Conservation (phyloP, 2,329 filamentous ascomycete genomes). For the Penicillium concentricum region DNA sequence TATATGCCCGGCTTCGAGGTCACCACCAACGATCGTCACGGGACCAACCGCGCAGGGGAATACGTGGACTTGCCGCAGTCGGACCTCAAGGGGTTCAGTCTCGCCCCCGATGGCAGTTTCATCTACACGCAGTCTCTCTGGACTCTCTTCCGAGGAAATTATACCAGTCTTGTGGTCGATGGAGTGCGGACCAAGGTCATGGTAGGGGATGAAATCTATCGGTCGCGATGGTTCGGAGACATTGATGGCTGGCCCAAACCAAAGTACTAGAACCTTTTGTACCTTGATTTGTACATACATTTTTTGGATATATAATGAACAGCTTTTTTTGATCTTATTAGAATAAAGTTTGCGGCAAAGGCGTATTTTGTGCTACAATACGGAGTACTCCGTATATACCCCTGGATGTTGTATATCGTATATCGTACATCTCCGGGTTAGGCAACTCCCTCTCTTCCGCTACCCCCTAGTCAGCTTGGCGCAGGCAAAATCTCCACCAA, state of each 20-base stretch:
- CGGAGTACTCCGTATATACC: background rate
- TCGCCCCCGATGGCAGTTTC: constrained; percentile 25
- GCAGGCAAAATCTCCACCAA: background rate
- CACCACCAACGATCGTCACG: constrained; percentile 23
- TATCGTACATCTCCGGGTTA: background rate
- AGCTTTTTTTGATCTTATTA: background rate
- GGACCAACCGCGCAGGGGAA: constrained; percentile 16
- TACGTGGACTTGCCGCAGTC: constrained; percentile 22
- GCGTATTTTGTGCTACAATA: background rate
- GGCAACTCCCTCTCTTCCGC: background rate
- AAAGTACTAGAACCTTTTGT: background rate
- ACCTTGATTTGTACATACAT: background rate
- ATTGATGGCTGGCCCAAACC: constrained; percentile 29
- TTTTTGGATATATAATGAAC: background rate
- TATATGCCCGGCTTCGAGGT: constrained; percentile 26
- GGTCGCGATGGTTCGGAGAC: constrained; percentile 25
- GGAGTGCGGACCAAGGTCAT: constrained; percentile 19
- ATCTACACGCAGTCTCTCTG: constrained; percentile 26
- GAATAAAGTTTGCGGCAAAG: background rate
- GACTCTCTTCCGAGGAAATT: constrained; percentile 18
- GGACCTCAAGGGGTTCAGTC: constrained; percentile 26
- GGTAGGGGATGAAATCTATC: constrained; percentile 26
- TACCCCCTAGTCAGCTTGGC: background rate
- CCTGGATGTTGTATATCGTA: background rate
- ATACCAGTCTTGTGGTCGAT: constrained; percentile 24